Evolutionary conservation across 495 filamentous ascomycete species (phyloP).

Genomic region (Astrothelium subdiscretum): DNA sequence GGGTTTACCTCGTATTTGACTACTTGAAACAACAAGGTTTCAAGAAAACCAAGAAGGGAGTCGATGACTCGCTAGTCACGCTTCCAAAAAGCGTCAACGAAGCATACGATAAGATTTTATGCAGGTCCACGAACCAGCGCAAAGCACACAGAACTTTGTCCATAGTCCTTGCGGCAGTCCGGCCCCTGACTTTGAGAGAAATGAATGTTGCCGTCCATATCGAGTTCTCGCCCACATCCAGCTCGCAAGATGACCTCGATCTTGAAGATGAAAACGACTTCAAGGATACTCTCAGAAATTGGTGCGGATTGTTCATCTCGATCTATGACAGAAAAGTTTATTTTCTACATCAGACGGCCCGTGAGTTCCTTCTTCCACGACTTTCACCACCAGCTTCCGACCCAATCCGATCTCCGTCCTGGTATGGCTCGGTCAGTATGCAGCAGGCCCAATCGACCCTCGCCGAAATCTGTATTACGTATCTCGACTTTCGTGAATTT

Average conservation of each 20-base stretch:
- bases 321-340: slow-evolving; percentile 7
- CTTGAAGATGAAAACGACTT: neutral
- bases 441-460: neutral
- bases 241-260: neutral
- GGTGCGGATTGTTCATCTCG: slow-evolving; percentile 10
- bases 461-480: neutral
- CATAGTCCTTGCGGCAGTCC: slow-evolving; percentile 6
- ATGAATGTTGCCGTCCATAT: neutral
- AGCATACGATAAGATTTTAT: slow-evolving; percentile 8
- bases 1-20: slow-evolving; percentile 9
- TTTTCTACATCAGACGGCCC: slow-evolving; percentile 12
- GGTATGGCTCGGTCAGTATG: slow-evolving; percentile 6
- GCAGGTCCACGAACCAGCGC: neutral
- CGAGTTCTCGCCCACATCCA: neutral
- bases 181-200: slow-evolving; percentile 4
- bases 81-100: slow-evolving; percentile 7
- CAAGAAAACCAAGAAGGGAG: neutral
- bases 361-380: slow-evolving; percentile 9
- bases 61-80: neutral
- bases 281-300: neutral
- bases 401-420: neutral
- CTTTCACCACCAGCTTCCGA: slow-evolving; percentile 1
- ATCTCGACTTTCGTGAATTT: neutral
- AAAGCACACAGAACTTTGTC: neutral
- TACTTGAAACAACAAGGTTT: slow-evolving; percentile 2